phyloP scores from a whole-genome alignment of 345 rosid genomes.

The Streptanthus diversifolius region DNA sequence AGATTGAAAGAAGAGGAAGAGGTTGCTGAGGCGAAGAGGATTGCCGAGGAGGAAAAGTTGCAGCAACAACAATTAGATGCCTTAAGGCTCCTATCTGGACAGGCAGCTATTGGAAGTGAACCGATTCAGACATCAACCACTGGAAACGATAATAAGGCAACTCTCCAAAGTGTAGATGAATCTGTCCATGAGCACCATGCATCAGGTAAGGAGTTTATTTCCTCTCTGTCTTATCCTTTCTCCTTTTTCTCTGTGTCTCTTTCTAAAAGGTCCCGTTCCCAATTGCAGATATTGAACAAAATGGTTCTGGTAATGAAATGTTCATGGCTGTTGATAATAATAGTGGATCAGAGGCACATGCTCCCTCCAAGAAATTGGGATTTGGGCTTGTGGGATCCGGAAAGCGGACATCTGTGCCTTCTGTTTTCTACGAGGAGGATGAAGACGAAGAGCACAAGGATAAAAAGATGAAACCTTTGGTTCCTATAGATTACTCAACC shows the following conservation, averaged over 20 bases:
- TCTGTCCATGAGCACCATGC: conserved; percentile 26
- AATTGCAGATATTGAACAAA: conserved; percentile 53
- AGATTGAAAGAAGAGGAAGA: conserved; percentile 76
- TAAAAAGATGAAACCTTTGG: conserved; percentile 91
- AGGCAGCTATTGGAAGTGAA: conserved; percentile 45
- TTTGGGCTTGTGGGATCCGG: conserved; percentile 97
- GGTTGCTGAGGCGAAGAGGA: conserved; percentile 71
- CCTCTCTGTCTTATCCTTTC: neutral
- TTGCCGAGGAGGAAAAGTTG: conserved; percentile 72
- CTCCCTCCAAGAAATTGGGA: conserved; percentile 74
- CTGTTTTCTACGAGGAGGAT: conserved; percentile 92
- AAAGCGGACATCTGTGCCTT: conserved; percentile 81
- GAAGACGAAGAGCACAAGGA: conserved; percentile 85
- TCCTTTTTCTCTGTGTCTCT: neutral
- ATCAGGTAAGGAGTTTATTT: conserved; percentile 26
- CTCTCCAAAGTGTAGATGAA: conserved; percentile 34
- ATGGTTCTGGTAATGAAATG: conserved; percentile 55
- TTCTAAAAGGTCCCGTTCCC: conserved; percentile 12
- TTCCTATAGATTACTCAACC: conserved; percentile 91
- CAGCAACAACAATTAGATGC: conserved; percentile 63
- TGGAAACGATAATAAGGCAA: conserved; percentile 41
- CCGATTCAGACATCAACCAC: conserved; percentile 34
- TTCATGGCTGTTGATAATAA: conserved; percentile 28
- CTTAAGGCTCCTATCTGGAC: conserved; percentile 49
- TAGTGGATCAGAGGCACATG: conserved; percentile 53